phyloP scores from a whole-genome alignment of 768 basidiomycete genomes.

The Tylopilus plumbeoviolaceoides region DNA sequence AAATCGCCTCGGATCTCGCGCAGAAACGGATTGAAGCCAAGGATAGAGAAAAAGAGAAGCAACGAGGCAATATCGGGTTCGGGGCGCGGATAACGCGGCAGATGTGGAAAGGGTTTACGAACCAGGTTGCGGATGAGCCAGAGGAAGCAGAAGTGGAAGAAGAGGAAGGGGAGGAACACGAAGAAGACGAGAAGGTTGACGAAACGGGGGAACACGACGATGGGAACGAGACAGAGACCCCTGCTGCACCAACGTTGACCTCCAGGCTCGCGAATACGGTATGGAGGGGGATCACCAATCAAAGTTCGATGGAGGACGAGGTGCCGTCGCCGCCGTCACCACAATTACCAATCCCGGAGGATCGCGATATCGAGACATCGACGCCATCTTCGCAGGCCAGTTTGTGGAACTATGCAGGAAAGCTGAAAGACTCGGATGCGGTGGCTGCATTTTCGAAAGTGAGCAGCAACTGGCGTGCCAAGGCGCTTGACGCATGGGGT shows the following conservation, averaged over 20 bases:
- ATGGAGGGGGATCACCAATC: constrained; percentile 76
- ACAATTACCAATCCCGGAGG: constrained; percentile 26
- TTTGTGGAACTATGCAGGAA: constrained; percentile 71
- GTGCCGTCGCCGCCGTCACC: constrained; percentile 39
- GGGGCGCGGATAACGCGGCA: constrained; percentile 53
- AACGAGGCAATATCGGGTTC: constrained; percentile 39
- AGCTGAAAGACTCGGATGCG: constrained; percentile 68
- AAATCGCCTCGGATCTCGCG: constrained; percentile 60
- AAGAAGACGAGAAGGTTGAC: constrained; percentile 15
- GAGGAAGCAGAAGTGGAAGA: constrained; percentile 34
- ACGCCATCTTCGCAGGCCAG: constrained; percentile 32
- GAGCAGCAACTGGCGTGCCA: constrained; percentile 73
- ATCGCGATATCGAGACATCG: constrained; percentile 10
- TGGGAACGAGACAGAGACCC: constrained; percentile 45
- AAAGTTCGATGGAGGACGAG: constrained; percentile 65
- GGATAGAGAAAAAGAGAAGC: constrained; percentile 23
- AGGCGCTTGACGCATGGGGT: constrained; percentile 38
- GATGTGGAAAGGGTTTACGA: constrained; percentile 67
- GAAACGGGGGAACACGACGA: constrained; percentile 32
- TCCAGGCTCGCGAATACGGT: constrained; percentile 58
- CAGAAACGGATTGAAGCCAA: constrained; percentile 44
- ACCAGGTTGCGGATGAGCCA: constrained; percentile 39
- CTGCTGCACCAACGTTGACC: constrained; percentile 37
- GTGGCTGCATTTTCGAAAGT: constrained; percentile 67
- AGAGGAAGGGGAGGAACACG: constrained; percentile 33